phyloP scores from a whole-genome alignment of 345 rosid genomes.

The Noccaea bulbosa region DNA sequence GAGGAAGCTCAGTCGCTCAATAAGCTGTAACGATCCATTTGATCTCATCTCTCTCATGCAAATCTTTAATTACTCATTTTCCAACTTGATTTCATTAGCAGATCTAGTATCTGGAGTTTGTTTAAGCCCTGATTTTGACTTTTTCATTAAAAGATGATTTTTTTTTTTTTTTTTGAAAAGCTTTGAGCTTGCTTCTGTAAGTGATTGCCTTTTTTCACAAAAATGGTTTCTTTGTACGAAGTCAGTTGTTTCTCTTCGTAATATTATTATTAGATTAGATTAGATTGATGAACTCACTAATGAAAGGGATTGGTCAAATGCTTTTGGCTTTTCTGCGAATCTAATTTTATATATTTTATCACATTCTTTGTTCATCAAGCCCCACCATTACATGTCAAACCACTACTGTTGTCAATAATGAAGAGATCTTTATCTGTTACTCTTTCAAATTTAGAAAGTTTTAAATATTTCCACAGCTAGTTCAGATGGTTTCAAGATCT shows the following conservation, averaged over 20 bases:
- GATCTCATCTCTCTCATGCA: slow-evolving; percentile 20
- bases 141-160: neutral
- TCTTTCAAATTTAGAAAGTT: neutral
- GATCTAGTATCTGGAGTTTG: slow-evolving; percentile 16
- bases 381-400: slow-evolving; percentile 40
- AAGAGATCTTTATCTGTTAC: slow-evolving; percentile 12
- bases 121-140: neutral
- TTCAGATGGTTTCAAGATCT: neutral
- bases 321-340: slow-evolving; percentile 16
- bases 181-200: slow-evolving; percentile 27
- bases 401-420: slow-evolving; percentile 23
- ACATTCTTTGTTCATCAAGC: slow-evolving; percentile 35
- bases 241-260: slow-evolving; percentile 2
- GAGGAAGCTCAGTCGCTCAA: slow-evolving; percentile 72
- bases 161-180: neutral
- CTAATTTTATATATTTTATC: neutral
- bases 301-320: slow-evolving; percentile 42
- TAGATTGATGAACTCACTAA: slow-evolving; percentile 1
- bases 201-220: slow-evolving; percentile 2
- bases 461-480: neutral
- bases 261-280: too few species aligned
- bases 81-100: neutral
- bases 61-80: neutral
- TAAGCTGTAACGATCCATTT: slow-evolving; percentile 59
- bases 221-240: slow-evolving; percentile 15